These are phyloP conservation scores for Rhizopogon sp. DNA, from an alignment of 768 basidiomycete species.

Conservation along the genomic window DNA sequence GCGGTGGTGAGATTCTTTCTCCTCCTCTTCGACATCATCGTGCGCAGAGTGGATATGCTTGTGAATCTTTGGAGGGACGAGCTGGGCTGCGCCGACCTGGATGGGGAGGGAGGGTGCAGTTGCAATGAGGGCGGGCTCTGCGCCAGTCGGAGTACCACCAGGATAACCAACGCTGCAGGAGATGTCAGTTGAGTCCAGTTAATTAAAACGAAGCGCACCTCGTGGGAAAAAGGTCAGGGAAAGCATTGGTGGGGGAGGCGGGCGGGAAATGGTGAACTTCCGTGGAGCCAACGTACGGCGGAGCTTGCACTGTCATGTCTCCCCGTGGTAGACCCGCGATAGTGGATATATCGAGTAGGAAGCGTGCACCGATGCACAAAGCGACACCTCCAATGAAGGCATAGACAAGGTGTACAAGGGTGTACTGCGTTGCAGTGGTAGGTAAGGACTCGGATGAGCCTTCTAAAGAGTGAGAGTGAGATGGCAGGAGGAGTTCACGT, in stretches of 20 bases:
- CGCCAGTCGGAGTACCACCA: slow-evolving; percentile 76
- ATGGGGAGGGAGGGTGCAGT: slow-evolving; percentile 78
- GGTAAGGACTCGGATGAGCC: neutral
- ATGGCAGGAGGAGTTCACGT: neutral
- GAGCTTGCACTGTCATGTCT: slow-evolving; percentile 38
- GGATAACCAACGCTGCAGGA: slow-evolving; percentile 56
- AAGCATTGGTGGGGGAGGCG: slow-evolving; percentile 63
- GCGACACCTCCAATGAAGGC: slow-evolving; percentile 54
- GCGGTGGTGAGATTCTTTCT: slow-evolving; percentile 19
- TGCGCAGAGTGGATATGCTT: neutral
- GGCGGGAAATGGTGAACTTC: slow-evolving; percentile 69
- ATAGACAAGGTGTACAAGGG: slow-evolving; percentile 31
- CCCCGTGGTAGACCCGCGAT: slow-evolving; percentile 24
- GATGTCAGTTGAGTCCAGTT: neutral
- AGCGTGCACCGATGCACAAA: slow-evolving; percentile 46
- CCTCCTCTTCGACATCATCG: slow-evolving; percentile 4
- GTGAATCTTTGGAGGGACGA: slow-evolving; percentile 34
- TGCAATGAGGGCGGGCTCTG: slow-evolving; percentile 64
- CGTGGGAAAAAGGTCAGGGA: slow-evolving; percentile 71
- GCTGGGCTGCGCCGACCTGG: slow-evolving; percentile 63
- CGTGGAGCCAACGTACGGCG: slow-evolving; percentile 71
- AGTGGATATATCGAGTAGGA: slow-evolving; percentile 37
- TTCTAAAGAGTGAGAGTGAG: neutral
- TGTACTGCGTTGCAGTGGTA: slow-evolving; percentile 15
- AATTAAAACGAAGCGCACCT: slow-evolving; percentile 19